Percentiles rank a stretch among this genome's conserved stretches.
phyloP scores from a whole-genome alignment of 768 basidiomycete genomes.

The Rhizopogon vesiculosus region DNA sequence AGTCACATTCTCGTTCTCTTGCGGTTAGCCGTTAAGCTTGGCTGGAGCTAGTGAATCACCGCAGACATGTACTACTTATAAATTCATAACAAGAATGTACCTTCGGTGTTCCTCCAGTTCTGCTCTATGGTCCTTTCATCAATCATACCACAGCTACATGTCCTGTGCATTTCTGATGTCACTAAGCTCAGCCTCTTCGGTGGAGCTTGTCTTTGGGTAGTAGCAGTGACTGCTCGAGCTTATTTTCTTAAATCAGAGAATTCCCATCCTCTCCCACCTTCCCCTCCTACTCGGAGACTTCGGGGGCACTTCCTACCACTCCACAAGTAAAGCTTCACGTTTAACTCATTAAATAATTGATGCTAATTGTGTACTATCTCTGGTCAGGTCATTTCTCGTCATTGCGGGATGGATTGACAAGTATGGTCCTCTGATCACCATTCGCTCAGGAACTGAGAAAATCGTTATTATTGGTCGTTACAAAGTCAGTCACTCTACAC shows the following conservation, averaged over 20 bases:
- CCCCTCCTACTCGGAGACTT: not conserved
- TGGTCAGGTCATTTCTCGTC: not conserved
- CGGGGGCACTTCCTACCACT: not conserved
- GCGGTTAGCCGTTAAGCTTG: too few species aligned
- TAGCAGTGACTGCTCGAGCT: not conserved
- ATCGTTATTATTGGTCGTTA: constrained; percentile 3
- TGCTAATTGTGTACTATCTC: not conserved
- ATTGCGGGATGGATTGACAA: constrained; percentile 2
- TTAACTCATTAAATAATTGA: not conserved
- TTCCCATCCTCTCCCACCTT: not conserved
- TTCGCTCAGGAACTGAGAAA: not conserved
- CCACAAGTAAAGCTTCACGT: not conserved
- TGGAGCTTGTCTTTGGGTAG: too few species aligned
- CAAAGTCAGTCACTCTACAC: not conserved
- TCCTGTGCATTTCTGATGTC: too few species aligned
- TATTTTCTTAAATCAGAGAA: not conserved
- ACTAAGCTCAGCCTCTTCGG: too few species aligned
- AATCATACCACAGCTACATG: too few species aligned
- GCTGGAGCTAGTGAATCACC: too few species aligned
- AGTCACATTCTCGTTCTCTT: too few species aligned
- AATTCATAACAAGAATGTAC: too few species aligned
- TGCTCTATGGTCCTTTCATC: too few species aligned
- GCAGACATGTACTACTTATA: too few species aligned
- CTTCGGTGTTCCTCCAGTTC: too few species aligned
- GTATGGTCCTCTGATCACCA: constrained; percentile 2